Evolutionary conservation across 169 alveolate species (phyloP), one percentile per base, ranked within the genome.

Genomic region (Plasmodium gaboni): DNA sequence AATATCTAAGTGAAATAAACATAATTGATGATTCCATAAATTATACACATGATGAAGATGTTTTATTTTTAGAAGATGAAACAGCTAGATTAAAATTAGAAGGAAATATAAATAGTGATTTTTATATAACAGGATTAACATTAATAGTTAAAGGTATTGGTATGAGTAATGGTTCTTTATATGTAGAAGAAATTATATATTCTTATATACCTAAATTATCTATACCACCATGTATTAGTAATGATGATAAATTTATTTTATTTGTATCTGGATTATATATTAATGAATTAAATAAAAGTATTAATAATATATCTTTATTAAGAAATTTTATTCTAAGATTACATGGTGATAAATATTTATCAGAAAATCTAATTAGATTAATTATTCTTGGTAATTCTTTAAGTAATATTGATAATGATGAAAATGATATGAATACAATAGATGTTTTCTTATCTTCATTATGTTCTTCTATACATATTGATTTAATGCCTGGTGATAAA

Each of bases 401-500:
- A 55, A 63, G 85, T 4, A 71, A 87, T 74, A 53, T 74, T 17
- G 26, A 59, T 55, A 70, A 26, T 63, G 74, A 87, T 59, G 80
- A 64, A 61, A 70, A 63, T n/a, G 74, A 71, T 61, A 55, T 74
- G 51, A 74, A 74, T 10, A 15, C 64, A 6, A 44, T 74, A 7
- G 92, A 74, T 19, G 7, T 32, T 61, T 74, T 74, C 22, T 64
- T 50, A 50, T 72, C 63, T 28, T 91, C 71, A 70, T 78, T 53
- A 32, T 73, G 89, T 24, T 73, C 78, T 28, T 26, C 80, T 53
- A 91, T 70, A 4, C 67, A 60, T 65, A 80, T 91, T 4, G 94
- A 87, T 55, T 60, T 92, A 57, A 92, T 93, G 95, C 94, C 94
- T 15, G 93, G 93, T 0, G 93, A 59, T 38, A 64, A 61, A 19